These are phyloP conservation scores for Lactuca sativa DNA, from an alignment of 129 eudicot species.

Conservation along the genomic window DNA sequence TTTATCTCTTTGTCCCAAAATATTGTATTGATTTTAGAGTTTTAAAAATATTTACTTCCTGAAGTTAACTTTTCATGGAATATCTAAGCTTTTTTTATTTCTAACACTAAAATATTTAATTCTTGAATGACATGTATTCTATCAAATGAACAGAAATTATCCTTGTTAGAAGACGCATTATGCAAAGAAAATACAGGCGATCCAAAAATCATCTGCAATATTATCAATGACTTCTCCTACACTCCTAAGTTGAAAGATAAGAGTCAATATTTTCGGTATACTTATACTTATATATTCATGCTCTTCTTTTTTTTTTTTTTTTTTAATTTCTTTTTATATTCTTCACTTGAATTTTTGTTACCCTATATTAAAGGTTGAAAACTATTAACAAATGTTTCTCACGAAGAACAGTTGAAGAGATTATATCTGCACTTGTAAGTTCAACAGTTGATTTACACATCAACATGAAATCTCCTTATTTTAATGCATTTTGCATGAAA, in stretches of 20 bases:
- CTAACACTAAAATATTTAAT: background rate
- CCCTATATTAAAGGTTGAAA: conserved; percentile 47
- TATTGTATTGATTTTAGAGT: background rate
- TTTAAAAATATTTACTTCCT: background rate
- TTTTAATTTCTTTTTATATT: background rate
- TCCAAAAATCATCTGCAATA: conserved; percentile 39
- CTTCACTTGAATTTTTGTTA: background rate
- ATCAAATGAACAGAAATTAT: conserved; percentile 51
- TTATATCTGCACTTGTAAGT: conserved; percentile 73
- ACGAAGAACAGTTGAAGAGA: conserved; percentile 78
- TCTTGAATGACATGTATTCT: background rate
- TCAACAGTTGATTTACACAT: conserved; percentile 10
- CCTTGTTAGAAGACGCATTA: conserved; percentile 60
- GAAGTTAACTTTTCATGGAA: background rate
- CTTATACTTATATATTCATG: conserved; percentile 9
- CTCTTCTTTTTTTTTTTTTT: background rate
- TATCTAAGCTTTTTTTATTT: too few relatives aligned
- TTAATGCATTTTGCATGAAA: conserved; percentile 1
- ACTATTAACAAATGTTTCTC: conserved; percentile 75
- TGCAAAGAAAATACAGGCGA: conserved; percentile 48
- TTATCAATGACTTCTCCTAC: conserved; percentile 46
- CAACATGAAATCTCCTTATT: background rate
- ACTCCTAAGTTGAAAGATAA: conserved; percentile 68
- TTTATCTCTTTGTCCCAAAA: background rate
- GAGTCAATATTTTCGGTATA: conserved; percentile 62